phyloP scores from a whole-genome alignment of 306 rosid genomes.

The Inga oerstediana region DNA sequence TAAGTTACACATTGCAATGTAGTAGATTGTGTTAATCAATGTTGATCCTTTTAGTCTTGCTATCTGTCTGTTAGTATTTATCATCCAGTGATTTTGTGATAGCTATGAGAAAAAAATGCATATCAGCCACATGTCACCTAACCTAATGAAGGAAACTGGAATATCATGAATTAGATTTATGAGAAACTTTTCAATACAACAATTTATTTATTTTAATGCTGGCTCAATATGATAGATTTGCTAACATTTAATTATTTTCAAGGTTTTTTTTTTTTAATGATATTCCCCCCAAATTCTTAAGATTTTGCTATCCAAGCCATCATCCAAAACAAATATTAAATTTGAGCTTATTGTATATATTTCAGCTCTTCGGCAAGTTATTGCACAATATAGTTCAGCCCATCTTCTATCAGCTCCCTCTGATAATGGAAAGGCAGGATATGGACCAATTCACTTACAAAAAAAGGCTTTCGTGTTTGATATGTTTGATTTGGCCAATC shows the following conservation, averaged over 20 bases:
- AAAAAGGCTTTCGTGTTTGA: slow-evolving; percentile 59
- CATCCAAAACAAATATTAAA: no score
- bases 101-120: no score
- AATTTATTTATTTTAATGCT: not conserved
- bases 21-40: not conserved
- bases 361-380: slow-evolving; percentile 80
- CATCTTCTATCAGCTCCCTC: slow-evolving; percentile 71
- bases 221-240: slow-evolving; percentile 8
- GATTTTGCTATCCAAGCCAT: not conserved
- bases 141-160: not conserved
- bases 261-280: not conserved
- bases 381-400: slow-evolving; percentile 53
- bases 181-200: slow-evolving; percentile 22
- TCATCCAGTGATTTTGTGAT: not conserved
- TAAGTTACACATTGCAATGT: not conserved
- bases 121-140: not conserved
- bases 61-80: not conserved
- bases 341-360: slow-evolving; percentile 36
- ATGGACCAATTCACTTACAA: slow-evolving; percentile 68
- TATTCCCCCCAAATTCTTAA: not conserved
- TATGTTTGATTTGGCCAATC: slow-evolving; percentile 46
- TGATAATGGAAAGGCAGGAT: slow-evolving; percentile 57
- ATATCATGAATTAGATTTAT: not conserved
- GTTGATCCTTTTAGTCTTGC: not conserved
- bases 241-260: slow-evolving; percentile 13